Evolutionary conservation across 2,329 filamentous ascomycete species (phyloP).

Genomic region (Ceratocystis albifundus): DNA sequence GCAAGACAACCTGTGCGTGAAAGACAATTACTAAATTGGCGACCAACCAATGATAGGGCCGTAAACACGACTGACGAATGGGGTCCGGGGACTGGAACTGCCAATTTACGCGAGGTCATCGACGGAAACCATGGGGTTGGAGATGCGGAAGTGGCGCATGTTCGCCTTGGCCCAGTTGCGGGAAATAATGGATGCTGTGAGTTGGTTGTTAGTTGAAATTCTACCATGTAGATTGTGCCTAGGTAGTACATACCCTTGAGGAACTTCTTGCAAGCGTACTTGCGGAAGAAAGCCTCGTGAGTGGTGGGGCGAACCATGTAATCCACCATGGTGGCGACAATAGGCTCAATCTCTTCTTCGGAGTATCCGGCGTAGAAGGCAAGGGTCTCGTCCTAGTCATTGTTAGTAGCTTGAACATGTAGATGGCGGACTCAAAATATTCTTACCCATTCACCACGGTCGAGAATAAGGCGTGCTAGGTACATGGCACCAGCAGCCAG

Average conservation of each 20-base stretch:
- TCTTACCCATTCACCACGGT: conserved; percentile 82
- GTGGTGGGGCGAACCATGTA: conserved; percentile 82
- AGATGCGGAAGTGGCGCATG: conserved; percentile 44
- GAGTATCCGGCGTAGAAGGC: conserved; percentile 86
- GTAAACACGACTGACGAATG: conserved; percentile 1
- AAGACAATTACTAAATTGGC: background rate
- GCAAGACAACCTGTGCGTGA: background rate
- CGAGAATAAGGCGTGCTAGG: conserved; percentile 76
- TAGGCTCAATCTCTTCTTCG: conserved; percentile 84
- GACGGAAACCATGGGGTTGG: conserved; percentile 39
- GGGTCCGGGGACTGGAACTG: background rate
- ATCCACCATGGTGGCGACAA: conserved; percentile 90
- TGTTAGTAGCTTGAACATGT: conserved; percentile 28
- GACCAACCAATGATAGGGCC: background rate
- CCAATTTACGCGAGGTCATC: conserved; percentile 35
- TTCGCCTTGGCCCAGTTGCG: conserved; percentile 80
- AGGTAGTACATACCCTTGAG: conserved; percentile 65
- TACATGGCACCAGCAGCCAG: conserved; percentile 93
- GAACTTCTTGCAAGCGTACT: conserved; percentile 99
- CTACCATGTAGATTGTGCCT: background rate
- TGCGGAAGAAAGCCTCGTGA: conserved; percentile 98
- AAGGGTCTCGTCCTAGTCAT: conserved; percentile 61
- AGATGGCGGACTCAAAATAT: too few species aligned
- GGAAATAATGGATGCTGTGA: conserved; percentile 20
- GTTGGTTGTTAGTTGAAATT: background rate